Base-by-base conservation (phyloP, 257 asterid genomes). In the Solanum acaule region DNA sequence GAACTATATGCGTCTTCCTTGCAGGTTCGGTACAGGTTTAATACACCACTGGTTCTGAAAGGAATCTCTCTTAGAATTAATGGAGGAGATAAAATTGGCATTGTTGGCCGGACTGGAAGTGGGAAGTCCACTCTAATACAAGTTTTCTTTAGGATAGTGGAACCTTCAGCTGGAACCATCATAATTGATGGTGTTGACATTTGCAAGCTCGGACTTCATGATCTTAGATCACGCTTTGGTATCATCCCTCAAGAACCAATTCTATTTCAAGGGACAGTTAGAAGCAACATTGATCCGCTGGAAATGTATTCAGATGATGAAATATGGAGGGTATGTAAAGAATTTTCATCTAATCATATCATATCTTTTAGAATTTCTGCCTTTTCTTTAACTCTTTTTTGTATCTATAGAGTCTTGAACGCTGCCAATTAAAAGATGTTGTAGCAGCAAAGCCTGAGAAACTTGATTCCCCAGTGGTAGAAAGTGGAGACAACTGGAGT, bases 161-260 rank as follows among this genome's bases (percentile, higher is more conserved):
- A 95, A 59, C 98, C 98, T 44, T 88, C 86, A 22, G 88, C 88
- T 1, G 98, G 98, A 65, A 90, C 56, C 22, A 96, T 96, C 59
- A 49, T 91, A 10, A 89, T 95, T n/a, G 98, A 95, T 85, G 97
- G 91, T 37, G 85, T 95, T 2, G 92, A 95, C 86, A 94, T 94
- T 46, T 89, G 91, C 87, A 88, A 87, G 73, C 88, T 95, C 16
- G 98, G 98, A 44, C 95, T 94, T 71, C 95, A 94, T 84, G 95
- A 94, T 87, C 93, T 95, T 9, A 88, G 98, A 91, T 93, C 96
- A 13, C 94, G 95, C 4, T 95, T 95, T 10, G 97, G 98, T 5
- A 95, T 95, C 93, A 95, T 96, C 31, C 98, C 98, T 68, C 98
- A 96, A 71, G 98, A 95, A 34, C 98, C 98, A 22, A 93, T 93